These are phyloP conservation scores for Lophiotrema nucula DNA, from an alignment of 495 filamentous ascomycete species.

Conservation along the genomic window DNA sequence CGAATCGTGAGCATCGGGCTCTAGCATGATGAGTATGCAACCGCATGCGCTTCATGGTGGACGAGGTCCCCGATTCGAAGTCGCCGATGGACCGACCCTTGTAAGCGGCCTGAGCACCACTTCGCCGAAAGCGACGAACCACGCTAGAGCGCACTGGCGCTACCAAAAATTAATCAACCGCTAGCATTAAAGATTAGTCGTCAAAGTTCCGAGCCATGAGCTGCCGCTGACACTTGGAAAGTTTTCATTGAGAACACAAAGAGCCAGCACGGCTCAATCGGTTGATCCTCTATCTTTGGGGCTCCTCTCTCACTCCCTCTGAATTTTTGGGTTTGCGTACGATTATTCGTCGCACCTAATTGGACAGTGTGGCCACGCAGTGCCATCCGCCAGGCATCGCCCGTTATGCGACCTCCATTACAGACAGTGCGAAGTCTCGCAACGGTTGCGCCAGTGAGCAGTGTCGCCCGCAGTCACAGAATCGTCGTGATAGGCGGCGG, in stretches of 20 bases:
- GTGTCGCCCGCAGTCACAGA: conserved; percentile 51
- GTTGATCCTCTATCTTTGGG: too few relatives aligned
- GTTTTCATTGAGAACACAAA: too few relatives aligned
- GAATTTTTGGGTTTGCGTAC: too few relatives aligned
- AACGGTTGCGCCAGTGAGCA: conserved; percentile 44
- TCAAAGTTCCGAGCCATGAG: not conserved
- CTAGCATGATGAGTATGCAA: not conserved
- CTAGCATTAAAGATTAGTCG: not conserved
- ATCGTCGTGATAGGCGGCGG: conserved; percentile 66
- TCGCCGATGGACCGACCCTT: not conserved
- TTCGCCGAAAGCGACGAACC: not conserved
- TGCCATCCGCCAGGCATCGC: too few relatives aligned
- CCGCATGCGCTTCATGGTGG: not conserved
- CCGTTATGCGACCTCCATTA: not conserved
- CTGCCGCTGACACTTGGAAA: not conserved
- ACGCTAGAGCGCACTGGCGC: not conserved
- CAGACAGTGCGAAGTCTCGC: conserved; percentile 35
- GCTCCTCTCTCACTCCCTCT: too few relatives aligned
- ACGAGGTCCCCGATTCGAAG: not conserved
- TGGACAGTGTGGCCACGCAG: too few relatives aligned
- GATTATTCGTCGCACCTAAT: too few relatives aligned
- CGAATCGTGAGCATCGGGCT: not conserved
- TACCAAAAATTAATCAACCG: not conserved
- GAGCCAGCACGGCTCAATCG: too few relatives aligned
- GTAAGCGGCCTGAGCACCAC: not conserved